Evolutionary conservation across 768 basidiomycete genomes (phyloP), one percentile per base, ranked within the genome.

Genomic region (Cystobasidium ongulense): DNA sequence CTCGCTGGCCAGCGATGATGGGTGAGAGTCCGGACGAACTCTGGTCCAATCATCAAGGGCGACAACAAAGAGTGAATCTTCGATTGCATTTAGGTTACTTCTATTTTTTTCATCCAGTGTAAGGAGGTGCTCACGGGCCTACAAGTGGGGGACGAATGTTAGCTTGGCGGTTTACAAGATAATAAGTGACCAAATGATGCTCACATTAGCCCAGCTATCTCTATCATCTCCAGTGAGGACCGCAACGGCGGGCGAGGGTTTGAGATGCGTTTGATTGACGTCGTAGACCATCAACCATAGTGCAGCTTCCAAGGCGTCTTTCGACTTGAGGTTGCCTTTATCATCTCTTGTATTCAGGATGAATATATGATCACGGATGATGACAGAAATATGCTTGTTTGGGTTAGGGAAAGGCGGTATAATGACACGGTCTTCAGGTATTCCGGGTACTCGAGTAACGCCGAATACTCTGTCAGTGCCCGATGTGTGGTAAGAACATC

Each of bases 361-460:
- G 78, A 96, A 96, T 76, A 87, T 87, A 85, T 87, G 91, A 81
- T 90, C 88, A 75, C 89, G 86, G 4, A 88, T 81, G 80, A 91
- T 85, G 50, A 96, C 82, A 27, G 89, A 82, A 54, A 93, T 81
- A 76, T 87, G 87, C 1, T 84, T 84, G 7, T 73, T 50, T 25
- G 84, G 83, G 10, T 85, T 82, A 1, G 83, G 76, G 1, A 84
- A 77, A 0, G 87, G 85, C 0, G 81, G 78, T 27, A 84, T 81
- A 23, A 87, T 86, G 63, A 90, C 81, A 13, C 82, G 81, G 81
- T 97, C 94, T 75, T 87, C 89, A 46, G 81, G 82, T 1, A 79
- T 83, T 54, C 85, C 84, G 1, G 94, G 94, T 41, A 92, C 85
- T 29, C 94, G 88, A 38, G 85, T 88, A 33, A 85, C 84, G 78